Percentiles rank a stretch among this genome's conserved stretches.
These are phyloP conservation scores for Pseudocercospora ulei DNA, from an alignment of 2,329 filamentous ascomycete species.

Conservation along the genomic window DNA sequence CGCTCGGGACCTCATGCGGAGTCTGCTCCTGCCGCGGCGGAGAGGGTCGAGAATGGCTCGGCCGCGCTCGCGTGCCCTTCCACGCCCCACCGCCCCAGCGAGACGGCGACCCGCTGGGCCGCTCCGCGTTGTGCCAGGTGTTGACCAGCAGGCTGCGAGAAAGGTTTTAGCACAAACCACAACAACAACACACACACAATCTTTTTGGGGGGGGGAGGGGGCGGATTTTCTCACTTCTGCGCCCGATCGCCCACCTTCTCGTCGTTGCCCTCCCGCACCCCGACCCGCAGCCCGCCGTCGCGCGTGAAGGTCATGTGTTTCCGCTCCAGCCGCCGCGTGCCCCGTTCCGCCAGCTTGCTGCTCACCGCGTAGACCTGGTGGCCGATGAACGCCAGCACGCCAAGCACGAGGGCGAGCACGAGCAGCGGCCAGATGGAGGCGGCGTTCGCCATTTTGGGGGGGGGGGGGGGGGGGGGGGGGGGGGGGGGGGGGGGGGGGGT, in stretches of 20 bases:
- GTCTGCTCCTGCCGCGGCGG: too few relatives aligned
- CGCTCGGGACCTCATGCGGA: slow-evolving; percentile 2
- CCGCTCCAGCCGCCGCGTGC: slow-evolving; percentile 60
- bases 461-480: too few relatives aligned
- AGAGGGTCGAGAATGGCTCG: not conserved
- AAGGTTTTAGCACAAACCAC: not conserved
- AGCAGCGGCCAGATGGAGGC: slow-evolving; percentile 52
- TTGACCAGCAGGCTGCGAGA: slow-evolving; percentile 39
- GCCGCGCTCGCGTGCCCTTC: slow-evolving; percentile 21
- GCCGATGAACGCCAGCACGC: slow-evolving; percentile 52
- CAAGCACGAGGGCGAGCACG: slow-evolving; percentile 52
- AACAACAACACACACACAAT: not conserved
- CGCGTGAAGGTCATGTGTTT: slow-evolving; percentile 68
- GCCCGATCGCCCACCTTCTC: slow-evolving; percentile 66
- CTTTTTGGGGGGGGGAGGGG: not conserved
- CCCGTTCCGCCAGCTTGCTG: slow-evolving; percentile 55
- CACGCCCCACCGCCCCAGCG: slow-evolving; percentile 34
- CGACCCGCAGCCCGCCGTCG: slow-evolving; percentile 60
- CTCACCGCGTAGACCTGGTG: slow-evolving; percentile 63
- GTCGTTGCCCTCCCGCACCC: slow-evolving; percentile 56
- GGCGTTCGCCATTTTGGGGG: slow-evolving; percentile 19
- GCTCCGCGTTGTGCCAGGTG: slow-evolving; percentile 41
- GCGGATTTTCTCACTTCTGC: slow-evolving; percentile 43
- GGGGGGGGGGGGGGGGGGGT: too few relatives aligned
- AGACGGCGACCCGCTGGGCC: too few relatives aligned